Conservation (phyloP, 805 yeast species). For the Lipomyces kockii region DNA sequence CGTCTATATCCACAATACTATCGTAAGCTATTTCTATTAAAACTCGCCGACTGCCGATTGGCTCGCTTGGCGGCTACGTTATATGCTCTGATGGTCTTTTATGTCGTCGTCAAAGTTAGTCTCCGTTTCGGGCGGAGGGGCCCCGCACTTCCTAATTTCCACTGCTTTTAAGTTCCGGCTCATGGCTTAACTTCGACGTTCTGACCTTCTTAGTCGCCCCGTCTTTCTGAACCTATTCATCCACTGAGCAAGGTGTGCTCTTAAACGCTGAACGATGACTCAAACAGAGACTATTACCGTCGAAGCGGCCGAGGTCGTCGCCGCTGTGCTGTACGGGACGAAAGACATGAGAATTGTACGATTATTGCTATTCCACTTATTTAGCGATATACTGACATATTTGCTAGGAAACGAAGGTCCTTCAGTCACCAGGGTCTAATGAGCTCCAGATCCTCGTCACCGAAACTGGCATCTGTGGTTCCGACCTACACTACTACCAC, state of each 20-base stretch:
- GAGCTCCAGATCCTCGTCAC: slow-evolving; percentile 37
- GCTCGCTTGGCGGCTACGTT: not conserved
- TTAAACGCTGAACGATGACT: not conserved
- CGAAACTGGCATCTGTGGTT: slow-evolving; percentile 38
- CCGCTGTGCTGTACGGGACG: not conserved
- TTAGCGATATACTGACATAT: not conserved
- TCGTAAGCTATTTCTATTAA: not conserved
- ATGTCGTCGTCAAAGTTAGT: not conserved
- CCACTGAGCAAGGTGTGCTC: not conserved
- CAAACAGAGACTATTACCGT: not conserved
- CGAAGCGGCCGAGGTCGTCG: not conserved
- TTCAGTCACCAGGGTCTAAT: slow-evolving; percentile 27
- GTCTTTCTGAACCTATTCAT: not conserved
- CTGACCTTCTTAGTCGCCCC: not conserved
- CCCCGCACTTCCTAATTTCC: not conserved
- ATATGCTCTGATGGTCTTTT: not conserved
- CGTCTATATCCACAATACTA: not conserved
- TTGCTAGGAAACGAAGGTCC: slow-evolving; percentile 27
- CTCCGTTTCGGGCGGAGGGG: not conserved
- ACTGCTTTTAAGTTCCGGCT: not conserved
- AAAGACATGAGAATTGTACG: not conserved
- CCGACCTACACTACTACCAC: slow-evolving; percentile 38
- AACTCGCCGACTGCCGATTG: not conserved
- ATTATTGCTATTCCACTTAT: slow-evolving; percentile 2
- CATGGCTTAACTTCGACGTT: not conserved